Percentiles rank a stretch among this genome's conserved stretches.
phyloP scores from a whole-genome alignment of 805 yeast species.

The Saturnispora sanitii region DNA sequence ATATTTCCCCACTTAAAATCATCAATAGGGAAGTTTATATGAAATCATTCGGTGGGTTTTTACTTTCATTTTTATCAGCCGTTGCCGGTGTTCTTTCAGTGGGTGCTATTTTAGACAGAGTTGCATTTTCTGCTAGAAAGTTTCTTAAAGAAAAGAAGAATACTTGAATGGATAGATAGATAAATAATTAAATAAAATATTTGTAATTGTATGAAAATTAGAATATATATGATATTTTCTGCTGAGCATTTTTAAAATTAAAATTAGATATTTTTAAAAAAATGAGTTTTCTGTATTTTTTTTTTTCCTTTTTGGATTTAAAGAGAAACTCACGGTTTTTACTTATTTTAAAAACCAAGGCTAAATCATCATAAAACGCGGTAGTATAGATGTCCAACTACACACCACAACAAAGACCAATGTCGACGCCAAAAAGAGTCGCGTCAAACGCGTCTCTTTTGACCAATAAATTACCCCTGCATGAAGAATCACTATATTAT shows the following conservation, averaged over 20 bases:
- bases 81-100: conserved; percentile 91
- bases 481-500: conserved; percentile 60
- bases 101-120: conserved; percentile 79
- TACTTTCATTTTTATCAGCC: conserved; percentile 76
- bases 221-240: no score
- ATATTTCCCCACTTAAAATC: conserved; percentile 86
- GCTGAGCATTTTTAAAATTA: no score
- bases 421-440: conserved; percentile 20
- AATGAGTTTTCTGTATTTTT: no score
- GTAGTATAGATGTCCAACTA: not conserved
- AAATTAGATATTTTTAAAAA: not conserved
- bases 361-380: not conserved
- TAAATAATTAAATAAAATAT: no score
- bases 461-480: conserved; percentile 55
- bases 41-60: conserved; percentile 74
- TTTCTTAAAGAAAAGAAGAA: conserved; percentile 57
- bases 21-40: conserved; percentile 69
- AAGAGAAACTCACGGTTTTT: no score
- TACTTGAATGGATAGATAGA: not conserved
- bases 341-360: not conserved
- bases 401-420: not conserved
- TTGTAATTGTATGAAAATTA: no score
- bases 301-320: no score
- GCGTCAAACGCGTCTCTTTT: conserved; percentile 40
- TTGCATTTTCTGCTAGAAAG: conserved; percentile 82